Evolutionary conservation across 164 flowering plant genomes (phyloP).

Genomic region (Vitis cinerea): DNA sequence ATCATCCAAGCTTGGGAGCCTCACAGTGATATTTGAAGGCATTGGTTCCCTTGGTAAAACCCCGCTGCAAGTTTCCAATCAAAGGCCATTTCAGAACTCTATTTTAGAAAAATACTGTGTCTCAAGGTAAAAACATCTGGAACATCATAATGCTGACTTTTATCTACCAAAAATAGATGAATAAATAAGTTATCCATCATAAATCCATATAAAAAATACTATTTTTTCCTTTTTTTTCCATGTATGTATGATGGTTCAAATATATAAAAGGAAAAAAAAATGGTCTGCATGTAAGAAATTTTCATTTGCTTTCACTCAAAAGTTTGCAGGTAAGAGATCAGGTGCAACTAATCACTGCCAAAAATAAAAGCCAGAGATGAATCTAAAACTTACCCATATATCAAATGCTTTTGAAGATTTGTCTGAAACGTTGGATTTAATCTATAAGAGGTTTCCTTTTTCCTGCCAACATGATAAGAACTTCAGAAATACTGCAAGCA

Average conservation of each 20-base stretch:
- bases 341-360: background rate
- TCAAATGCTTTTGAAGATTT: constrained; percentile 73
- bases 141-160: too few species aligned
- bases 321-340: background rate
- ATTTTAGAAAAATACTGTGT: constrained; percentile 4
- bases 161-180: too few species aligned
- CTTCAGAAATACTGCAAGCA: background rate
- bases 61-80: constrained; percentile 55
- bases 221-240: too few species aligned
- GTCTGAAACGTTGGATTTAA: constrained; percentile 71
- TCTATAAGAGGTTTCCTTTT: constrained; percentile 60
- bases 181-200: too few species aligned
- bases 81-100: background rate
- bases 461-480: constrained; percentile 48
- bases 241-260: too few species aligned
- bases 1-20: constrained; percentile 84
- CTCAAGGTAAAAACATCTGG: background rate
- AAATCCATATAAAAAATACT: too few species aligned
- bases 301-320: background rate
- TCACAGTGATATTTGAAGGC: constrained; percentile 65
- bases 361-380: background rate
- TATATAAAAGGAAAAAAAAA: too few species aligned
- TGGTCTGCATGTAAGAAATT: too few species aligned
- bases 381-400: constrained; percentile 58
- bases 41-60: constrained; percentile 83